phyloP scores from a whole-genome alignment of 1,284 basidiomycete species.

The Microbotryomycetes sp. region DNA sequence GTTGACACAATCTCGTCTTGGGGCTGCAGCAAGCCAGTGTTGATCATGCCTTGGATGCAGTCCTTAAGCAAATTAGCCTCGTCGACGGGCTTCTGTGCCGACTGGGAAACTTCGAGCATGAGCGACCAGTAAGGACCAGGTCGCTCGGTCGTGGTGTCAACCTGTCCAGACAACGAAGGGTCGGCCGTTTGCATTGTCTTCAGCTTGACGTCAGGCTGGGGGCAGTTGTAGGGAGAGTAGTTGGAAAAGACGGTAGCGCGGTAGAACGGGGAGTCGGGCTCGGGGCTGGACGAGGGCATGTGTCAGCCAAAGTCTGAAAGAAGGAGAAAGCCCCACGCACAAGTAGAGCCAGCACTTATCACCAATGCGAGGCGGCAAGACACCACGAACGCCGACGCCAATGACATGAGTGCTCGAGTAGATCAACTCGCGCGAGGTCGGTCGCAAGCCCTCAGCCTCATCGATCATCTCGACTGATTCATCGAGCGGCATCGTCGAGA shows the following conservation, averaged over 20 bases:
- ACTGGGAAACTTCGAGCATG: constrained; percentile 51
- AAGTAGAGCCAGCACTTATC: constrained; percentile 49
- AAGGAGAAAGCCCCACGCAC: not conserved
- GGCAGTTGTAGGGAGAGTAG: constrained; percentile 50
- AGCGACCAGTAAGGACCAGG: constrained; percentile 46
- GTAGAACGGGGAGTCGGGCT: constrained; percentile 50
- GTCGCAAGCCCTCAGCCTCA: constrained; percentile 40
- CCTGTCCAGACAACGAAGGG: constrained; percentile 40
- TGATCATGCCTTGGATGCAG: constrained; percentile 48
- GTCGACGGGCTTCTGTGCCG: constrained; percentile 47
- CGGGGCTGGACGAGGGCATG: constrained; percentile 39
- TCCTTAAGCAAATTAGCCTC: constrained; percentile 46
- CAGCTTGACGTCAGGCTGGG: constrained; percentile 42
- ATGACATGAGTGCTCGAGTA: constrained; percentile 49
- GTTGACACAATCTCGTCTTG: constrained; percentile 49
- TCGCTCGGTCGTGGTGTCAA: constrained; percentile 40
- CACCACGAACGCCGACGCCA: constrained; percentile 48
- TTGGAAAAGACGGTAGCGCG: constrained; percentile 51
- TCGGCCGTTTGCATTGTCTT: constrained; percentile 48
- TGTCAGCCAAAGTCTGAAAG: not conserved
- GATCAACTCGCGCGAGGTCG: constrained; percentile 43
- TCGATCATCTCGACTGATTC: constrained; percentile 41
- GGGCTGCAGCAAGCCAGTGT: constrained; percentile 45
- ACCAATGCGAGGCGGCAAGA: constrained; percentile 47
- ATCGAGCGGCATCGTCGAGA: constrained; percentile 48